These are phyloP conservation scores for Diaporthe aspalathi DNA, from an alignment of 2,329 filamentous ascomycete species.

Conservation along the genomic window DNA sequence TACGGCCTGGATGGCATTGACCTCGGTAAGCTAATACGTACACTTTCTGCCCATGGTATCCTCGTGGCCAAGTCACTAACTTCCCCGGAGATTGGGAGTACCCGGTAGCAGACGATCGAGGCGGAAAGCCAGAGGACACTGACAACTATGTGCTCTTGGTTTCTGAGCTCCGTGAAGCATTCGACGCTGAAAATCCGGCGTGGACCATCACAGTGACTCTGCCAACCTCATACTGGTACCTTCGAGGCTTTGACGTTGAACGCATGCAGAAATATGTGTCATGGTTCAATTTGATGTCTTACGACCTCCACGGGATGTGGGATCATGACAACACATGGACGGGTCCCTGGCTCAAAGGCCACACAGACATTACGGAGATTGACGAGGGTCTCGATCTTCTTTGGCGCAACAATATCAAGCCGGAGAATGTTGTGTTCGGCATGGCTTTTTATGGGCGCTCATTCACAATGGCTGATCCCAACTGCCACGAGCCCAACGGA, in stretches of 20 bases:
- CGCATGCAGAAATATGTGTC: not conserved
- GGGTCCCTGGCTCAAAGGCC: conserved; percentile 30
- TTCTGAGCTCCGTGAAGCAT: conserved; percentile 37
- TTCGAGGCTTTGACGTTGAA: conserved; percentile 44
- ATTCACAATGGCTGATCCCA: not conserved
- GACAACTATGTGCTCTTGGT: conserved; percentile 43
- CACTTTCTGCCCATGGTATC: not conserved
- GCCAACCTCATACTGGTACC: conserved; percentile 46
- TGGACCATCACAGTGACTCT: conserved; percentile 44
- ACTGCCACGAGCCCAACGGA: not conserved
- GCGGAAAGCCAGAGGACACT: conserved; percentile 41
- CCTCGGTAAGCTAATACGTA: not conserved
- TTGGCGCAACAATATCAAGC: conserved; percentile 5
- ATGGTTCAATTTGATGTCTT: conserved; percentile 18
- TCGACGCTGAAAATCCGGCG: conserved; percentile 38
- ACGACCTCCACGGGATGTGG: conserved; percentile 17
- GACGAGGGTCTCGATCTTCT: conserved; percentile 30
- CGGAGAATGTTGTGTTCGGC: not conserved
- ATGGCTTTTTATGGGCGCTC: conserved; percentile 16
- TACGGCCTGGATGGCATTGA: not conserved
- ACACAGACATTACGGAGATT: not conserved
- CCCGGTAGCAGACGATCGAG: conserved; percentile 43
- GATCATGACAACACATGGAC: not conserved
- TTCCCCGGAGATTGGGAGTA: conserved; percentile 43
- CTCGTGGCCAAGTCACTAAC: not conserved